These are phyloP conservation scores for Rutstroemia sp. DNA, from an alignment of 2,329 filamentous ascomycete species.

Conservation along the genomic window DNA sequence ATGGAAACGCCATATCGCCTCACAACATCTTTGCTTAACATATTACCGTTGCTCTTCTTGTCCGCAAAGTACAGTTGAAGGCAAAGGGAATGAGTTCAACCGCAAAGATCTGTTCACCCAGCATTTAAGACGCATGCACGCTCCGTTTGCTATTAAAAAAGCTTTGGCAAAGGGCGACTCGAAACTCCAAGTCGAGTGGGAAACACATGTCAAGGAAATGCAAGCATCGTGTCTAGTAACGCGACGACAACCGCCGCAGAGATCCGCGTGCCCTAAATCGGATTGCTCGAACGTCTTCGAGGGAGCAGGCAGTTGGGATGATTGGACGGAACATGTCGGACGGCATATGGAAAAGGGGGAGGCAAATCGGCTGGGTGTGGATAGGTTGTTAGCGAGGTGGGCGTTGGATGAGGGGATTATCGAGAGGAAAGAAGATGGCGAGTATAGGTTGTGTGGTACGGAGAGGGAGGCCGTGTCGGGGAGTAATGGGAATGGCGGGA, in stretches of 20 bases:
- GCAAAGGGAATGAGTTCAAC: conserved; percentile 70
- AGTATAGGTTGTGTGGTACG: conserved; percentile 47
- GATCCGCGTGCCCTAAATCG: conserved; percentile 61
- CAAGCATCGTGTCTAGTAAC: conserved; percentile 66
- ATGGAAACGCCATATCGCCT: conserved; percentile 92
- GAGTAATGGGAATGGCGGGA: conserved; percentile 15
- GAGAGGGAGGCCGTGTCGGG: conserved; percentile 25
- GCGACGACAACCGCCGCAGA: conserved; percentile 61
- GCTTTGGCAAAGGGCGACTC: conserved; percentile 49
- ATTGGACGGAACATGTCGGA: conserved; percentile 88
- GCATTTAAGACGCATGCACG: conserved; percentile 90
- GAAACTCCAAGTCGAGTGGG: conserved; percentile 56
- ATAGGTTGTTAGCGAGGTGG: conserved; percentile 51
- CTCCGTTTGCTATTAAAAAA: conserved; percentile 57
- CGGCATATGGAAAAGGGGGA: conserved; percentile 77
- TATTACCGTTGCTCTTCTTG: conserved; percentile 60
- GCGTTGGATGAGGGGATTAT: conserved; percentile 58
- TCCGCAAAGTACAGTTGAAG: conserved; percentile 44
- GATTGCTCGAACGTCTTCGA: conserved; percentile 68
- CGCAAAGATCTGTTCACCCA: conserved; percentile 95
- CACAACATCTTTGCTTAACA: conserved; percentile 72
- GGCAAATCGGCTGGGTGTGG: conserved; percentile 48
- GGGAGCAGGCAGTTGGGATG: conserved; percentile 73
- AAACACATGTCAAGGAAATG: conserved; percentile 59
- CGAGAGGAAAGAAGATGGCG: conserved; percentile 46